These are phyloP conservation scores for Wakefieldia striispora DNA, from an alignment of 768 basidiomycete species.

Conservation along the genomic window DNA sequence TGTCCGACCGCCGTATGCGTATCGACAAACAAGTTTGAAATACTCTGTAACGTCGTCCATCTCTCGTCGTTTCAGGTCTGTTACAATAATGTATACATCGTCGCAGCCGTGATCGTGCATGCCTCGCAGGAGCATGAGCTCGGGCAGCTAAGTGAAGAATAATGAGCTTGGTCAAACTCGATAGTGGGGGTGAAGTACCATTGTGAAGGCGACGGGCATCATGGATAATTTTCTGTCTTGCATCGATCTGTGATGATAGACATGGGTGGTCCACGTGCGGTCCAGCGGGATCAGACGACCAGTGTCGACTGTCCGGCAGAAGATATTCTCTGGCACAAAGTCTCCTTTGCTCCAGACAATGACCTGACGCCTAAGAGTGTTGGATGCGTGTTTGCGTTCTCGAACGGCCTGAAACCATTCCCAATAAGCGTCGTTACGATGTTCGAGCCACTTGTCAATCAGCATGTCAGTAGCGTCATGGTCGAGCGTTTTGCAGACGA, in stretches of 20 bases:
- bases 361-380: slow-evolving; percentile 49
- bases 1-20: slow-evolving; percentile 59
- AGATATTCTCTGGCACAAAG: slow-evolving; percentile 77
- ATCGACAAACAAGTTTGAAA: slow-evolving; percentile 69
- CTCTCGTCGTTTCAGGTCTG: slow-evolving; percentile 73
- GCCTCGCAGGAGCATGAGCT: slow-evolving; percentile 74
- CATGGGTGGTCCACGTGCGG: slow-evolving; percentile 79
- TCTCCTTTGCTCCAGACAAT: slow-evolving; percentile 61
- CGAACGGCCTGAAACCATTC: slow-evolving; percentile 75
- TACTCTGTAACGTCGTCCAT: slow-evolving; percentile 81
- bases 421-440: slow-evolving; percentile 70
- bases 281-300: slow-evolving; percentile 76
- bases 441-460: slow-evolving; percentile 83
- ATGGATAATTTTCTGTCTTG: slow-evolving; percentile 68
- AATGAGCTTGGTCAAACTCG: not conserved
- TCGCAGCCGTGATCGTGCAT: slow-evolving; percentile 82
- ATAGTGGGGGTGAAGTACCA: slow-evolving; percentile 45
- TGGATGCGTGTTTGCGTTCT: slow-evolving; percentile 59
- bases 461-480: slow-evolving; percentile 75
- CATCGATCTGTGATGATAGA: slow-evolving; percentile 76
- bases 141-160: slow-evolving; percentile 53
- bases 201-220: slow-evolving; percentile 80
- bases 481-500: slow-evolving; percentile 74
- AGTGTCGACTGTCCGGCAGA: slow-evolving; percentile 76
- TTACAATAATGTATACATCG: slow-evolving; percentile 76